phyloP scores from a whole-genome alignment of 306 rosid genomes.

The Quercus aquifolioides region DNA sequence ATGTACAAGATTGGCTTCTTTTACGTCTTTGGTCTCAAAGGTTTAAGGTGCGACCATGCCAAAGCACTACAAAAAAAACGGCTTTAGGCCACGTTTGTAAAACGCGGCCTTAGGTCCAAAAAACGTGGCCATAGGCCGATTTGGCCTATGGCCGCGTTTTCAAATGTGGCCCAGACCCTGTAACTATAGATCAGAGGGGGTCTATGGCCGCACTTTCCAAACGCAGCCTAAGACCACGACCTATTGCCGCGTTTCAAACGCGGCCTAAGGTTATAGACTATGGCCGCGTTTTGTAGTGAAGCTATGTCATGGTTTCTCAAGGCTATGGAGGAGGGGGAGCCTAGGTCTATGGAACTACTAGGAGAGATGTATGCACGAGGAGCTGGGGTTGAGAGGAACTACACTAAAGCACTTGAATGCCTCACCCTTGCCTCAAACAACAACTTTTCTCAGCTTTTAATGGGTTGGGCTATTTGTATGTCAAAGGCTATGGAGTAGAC shows the following conservation, averaged over 20 bases:
- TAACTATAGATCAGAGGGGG: too few species aligned
- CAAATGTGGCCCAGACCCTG: too few species aligned
- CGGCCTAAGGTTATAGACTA: too few species aligned
- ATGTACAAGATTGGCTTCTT: conserved; percentile 92
- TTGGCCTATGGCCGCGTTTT: too few species aligned
- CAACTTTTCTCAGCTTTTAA: conserved; percentile 77
- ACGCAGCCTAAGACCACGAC: too few species aligned
- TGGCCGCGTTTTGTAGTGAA: too few species aligned
- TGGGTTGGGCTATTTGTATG: conserved; percentile 91
- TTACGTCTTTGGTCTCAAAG: conserved; percentile 92
- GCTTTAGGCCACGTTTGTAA: too few species aligned
- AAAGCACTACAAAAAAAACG: conserved; percentile 24
- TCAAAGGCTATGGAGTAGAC: conserved; percentile 90
- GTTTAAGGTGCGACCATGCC: conserved; percentile 82
- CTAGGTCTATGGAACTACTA: conserved; percentile 87
- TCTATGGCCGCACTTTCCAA: too few species aligned
- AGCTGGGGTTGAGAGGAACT: conserved; percentile 90
- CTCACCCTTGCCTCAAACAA: conserved; percentile 78
- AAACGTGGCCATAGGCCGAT: too few species aligned
- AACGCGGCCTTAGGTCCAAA: too few species aligned
- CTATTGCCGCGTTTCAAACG: too few species aligned
- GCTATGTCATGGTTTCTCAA: conserved; percentile 76
- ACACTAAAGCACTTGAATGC: conserved; percentile 87
- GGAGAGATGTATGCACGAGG: conserved; percentile 97
- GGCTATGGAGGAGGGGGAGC: conserved; percentile 94